A percentile compares a stretch with the other conserved stretches of the same genome.
Conservation (phyloP, 1,284 basidiomycete genomes). For the Tilletia setariae region DNA sequence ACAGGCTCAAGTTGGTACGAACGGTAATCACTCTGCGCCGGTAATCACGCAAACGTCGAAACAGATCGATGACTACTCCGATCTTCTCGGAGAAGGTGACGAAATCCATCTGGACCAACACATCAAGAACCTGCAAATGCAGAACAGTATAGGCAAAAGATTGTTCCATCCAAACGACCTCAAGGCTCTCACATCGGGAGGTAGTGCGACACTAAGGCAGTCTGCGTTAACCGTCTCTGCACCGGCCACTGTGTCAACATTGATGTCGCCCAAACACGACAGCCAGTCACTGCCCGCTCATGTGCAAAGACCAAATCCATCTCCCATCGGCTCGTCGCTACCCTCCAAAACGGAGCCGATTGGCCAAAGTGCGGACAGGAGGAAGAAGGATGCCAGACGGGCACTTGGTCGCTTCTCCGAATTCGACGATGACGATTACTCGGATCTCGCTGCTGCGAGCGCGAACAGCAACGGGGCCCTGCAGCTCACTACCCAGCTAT, state of each 20-base stretch:
- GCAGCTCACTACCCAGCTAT: constrained; percentile 40
- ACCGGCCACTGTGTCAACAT: constrained; percentile 15
- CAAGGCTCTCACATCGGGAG: constrained; percentile 19
- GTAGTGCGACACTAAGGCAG: neutral
- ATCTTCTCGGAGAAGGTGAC: constrained; percentile 37
- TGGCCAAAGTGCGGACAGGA: constrained; percentile 25
- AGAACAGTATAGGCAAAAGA: constrained; percentile 33
- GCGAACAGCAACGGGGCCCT: constrained; percentile 17
- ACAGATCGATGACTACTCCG: constrained; percentile 55
- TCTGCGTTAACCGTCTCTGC: neutral
- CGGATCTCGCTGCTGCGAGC: neutral
- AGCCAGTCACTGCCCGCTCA: neutral
- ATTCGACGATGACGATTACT: constrained; percentile 35
- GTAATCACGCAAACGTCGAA: neutral
- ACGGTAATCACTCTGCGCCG: too few species aligned
- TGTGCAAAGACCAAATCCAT: neutral
- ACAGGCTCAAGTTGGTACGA: too few species aligned
- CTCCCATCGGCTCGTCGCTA: neutral
- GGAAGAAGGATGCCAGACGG: constrained; percentile 30
- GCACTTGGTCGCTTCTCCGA: constrained; percentile 41
- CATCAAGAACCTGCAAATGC: constrained; percentile 35
- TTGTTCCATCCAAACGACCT: constrained; percentile 45
- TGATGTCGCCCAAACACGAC: constrained; percentile 21
- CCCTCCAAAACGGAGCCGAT: constrained; percentile 9
- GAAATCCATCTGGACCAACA: constrained; percentile 33